Evolutionary conservation across 2,329 filamentous ascomycete genomes (phyloP), one percentile per base, ranked within the genome.

Genomic region (Diaporthe sp.): DNA sequence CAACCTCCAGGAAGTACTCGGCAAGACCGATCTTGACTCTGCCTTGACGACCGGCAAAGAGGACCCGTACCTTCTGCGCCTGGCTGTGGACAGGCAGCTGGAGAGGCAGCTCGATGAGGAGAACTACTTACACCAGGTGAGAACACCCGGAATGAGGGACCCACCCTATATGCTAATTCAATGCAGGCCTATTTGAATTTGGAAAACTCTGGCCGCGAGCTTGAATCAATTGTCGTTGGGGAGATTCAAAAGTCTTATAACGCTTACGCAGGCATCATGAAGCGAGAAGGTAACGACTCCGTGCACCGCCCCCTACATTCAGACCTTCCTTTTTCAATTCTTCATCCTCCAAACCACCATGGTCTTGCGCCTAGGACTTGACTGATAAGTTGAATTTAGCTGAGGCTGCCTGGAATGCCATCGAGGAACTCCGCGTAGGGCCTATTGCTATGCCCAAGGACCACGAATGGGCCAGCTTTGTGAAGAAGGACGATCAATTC

Each of bases 161-260:
- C 31, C 2, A 7, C 8, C 22, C 5, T 12, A 7, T 44, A 78
- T 76, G 71, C 80, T 82, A 74, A 82, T 73, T 13, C 20, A 10
- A 2, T 13, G 12, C 71, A 98, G 94, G 97, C 97, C 13, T 98
- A 97, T 81, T 88, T 98, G 71, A 98, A 99, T 82, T 89, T 99
- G 20, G 97, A 99, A 84, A 94, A 92, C 79, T 98, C 97, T 22
- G 97, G 97, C 3, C 93, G 96, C 76, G 97, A 99, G 85, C 91
- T 99, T 3, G 97, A 99, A 85, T 94, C 95, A 0, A 98, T 99
- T 78, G 95, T 99, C 0, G 95, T 99, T 20, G 95, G 96, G 79
- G 97, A 99, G 85, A 97, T 99, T 57, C 97, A 99, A 82, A 98
- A 98, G 84, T 95, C 97, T 0, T 98, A 98, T 86, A 98, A 97